Evolutionary conservation across 495 filamentous ascomycete genomes (phyloP).

Genomic region (Evansstolkia leycettana): DNA sequence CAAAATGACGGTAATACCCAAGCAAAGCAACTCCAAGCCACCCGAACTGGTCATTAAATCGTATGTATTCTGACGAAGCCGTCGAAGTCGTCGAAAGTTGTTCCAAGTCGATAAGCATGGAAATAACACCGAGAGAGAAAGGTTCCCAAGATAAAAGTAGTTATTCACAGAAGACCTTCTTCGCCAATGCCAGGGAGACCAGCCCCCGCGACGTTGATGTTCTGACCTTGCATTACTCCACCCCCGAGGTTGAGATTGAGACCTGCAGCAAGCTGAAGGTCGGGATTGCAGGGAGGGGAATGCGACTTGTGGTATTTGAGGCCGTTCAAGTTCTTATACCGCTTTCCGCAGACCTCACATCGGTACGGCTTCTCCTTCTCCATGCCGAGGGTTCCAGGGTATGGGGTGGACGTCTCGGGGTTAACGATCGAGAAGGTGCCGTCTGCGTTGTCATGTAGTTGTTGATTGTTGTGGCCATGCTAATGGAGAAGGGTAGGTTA

Average conservation of each 20-base stretch:
- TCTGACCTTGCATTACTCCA: slow-evolving; percentile 39
- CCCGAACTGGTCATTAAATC: neutral
- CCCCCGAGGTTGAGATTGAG: slow-evolving; percentile 30
- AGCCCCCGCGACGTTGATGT: slow-evolving; percentile 39
- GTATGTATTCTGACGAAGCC: neutral
- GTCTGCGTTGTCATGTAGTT: slow-evolving; percentile 87
- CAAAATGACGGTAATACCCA: neutral
- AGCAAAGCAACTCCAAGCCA: neutral
- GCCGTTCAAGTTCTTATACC: slow-evolving; percentile 98
- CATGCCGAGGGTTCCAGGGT: slow-evolving; percentile 95
- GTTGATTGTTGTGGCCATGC: slow-evolving; percentile 95
- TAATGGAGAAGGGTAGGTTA: slow-evolving; percentile 14
- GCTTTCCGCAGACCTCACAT: slow-evolving; percentile 92
- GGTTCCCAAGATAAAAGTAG: neutral
- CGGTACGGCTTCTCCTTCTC: slow-evolving; percentile 99
- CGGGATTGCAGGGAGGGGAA: slow-evolving; percentile 56
- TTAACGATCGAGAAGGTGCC: slow-evolving; percentile 98
- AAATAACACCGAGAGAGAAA: neutral
- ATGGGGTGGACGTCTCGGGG: slow-evolving; percentile 83
- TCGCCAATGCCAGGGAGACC: slow-evolving; percentile 40
- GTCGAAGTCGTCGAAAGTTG: neutral
- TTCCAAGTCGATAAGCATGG: neutral
- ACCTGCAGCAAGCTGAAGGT: slow-evolving; percentile 32
- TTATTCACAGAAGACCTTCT: slow-evolving; percentile 32
- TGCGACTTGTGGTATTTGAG: slow-evolving; percentile 88